These are phyloP conservation scores for Schoenoplectus triqueter DNA, from an alignment of 202 grass and related monocot species.

Conservation along the genomic window DNA sequence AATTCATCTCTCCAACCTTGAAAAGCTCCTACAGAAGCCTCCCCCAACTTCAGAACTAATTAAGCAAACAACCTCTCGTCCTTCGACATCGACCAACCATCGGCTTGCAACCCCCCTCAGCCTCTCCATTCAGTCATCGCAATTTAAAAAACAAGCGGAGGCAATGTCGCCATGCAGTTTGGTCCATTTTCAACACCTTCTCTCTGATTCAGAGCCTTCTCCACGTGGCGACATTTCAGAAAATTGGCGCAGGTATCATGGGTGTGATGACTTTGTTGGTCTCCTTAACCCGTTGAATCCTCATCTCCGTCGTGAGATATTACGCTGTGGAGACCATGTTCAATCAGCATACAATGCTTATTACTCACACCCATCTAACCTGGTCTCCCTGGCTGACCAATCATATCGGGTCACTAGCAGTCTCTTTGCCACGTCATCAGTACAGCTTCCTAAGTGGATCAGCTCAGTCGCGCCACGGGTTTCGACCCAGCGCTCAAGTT, in stretches of 20 bases:
- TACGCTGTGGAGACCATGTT: conserved; percentile 78
- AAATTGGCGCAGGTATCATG: conserved; percentile 62
- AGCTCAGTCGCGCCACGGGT: conserved; percentile 45
- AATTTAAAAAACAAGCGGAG: neutral
- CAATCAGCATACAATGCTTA: conserved; percentile 71
- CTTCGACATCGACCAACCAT: neutral
- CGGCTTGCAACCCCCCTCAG: conserved; percentile 38
- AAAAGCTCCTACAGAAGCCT: conserved; percentile 54
- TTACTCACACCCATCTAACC: conserved; percentile 45
- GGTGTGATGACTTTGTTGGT: conserved; percentile 53
- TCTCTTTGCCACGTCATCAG: conserved; percentile 75
- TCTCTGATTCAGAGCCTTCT: conserved; percentile 53
- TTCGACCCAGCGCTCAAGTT: conserved; percentile 53
- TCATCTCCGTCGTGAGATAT: conserved; percentile 80
- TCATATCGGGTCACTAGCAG: conserved; percentile 69
- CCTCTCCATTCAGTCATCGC: conserved; percentile 50
- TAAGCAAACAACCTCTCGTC: neutral
- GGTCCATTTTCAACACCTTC: conserved; percentile 50
- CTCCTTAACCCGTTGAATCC: conserved; percentile 75
- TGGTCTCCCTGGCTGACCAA: conserved; percentile 47
- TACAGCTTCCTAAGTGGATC: conserved; percentile 48
- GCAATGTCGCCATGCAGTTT: conserved; percentile 59
- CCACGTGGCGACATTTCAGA: conserved; percentile 66
- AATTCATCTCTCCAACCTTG: conserved; percentile 67
- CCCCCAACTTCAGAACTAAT: conserved; percentile 1